A percentile compares a stretch with the other conserved stretches of the same genome.
These are phyloP conservation scores for Candida sp. DNA, from an alignment of 1,139 yeast species.

Conservation along the genomic window DNA sequence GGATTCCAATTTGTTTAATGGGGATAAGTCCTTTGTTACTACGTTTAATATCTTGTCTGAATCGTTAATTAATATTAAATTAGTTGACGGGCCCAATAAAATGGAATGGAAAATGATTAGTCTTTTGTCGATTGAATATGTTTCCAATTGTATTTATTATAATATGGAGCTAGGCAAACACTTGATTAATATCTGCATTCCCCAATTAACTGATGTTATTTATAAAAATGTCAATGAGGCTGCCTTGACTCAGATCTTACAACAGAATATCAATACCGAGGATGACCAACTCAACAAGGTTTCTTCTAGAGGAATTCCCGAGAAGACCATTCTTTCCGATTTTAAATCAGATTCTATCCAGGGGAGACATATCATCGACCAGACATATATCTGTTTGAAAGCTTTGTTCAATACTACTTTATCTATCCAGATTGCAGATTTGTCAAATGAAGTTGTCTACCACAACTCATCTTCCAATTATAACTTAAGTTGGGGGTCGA, in stretches of 20 bases:
- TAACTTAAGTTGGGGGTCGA: slow-evolving; percentile 48
- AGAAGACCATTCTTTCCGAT: slow-evolving; percentile 21
- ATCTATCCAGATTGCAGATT: slow-evolving; percentile 44
- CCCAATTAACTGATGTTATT: slow-evolving; percentile 35
- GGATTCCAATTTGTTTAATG: slow-evolving; percentile 67
- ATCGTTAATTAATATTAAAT: slow-evolving; percentile 25
- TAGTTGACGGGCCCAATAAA: slow-evolving; percentile 27
- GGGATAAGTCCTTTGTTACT: slow-evolving; percentile 61
- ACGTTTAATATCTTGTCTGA: slow-evolving; percentile 43
- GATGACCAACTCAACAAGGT: slow-evolving; percentile 10
- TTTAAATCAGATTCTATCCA: slow-evolving; percentile 28
- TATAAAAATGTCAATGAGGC: slow-evolving; percentile 14
- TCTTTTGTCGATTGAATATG: slow-evolving; percentile 40
- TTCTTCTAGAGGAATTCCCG: slow-evolving; percentile 4
- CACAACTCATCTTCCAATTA: slow-evolving; percentile 22
- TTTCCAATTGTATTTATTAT: slow-evolving; percentile 42
- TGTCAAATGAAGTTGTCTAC: slow-evolving; percentile 42
- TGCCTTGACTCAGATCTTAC: slow-evolving; percentile 19
- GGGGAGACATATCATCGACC: slow-evolving; percentile 27
- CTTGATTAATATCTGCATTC: slow-evolving; percentile 37
- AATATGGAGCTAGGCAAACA: slow-evolving; percentile 33
- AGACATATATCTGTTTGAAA: slow-evolving; percentile 42
- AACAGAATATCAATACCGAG: slow-evolving; percentile 22
- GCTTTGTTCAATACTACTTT: slow-evolving; percentile 50
- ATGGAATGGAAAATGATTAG: slow-evolving; percentile 50